Base-by-base conservation (phyloP, 2,329 filamentous ascomycete genomes). In the Fusarium sp. region DNA sequence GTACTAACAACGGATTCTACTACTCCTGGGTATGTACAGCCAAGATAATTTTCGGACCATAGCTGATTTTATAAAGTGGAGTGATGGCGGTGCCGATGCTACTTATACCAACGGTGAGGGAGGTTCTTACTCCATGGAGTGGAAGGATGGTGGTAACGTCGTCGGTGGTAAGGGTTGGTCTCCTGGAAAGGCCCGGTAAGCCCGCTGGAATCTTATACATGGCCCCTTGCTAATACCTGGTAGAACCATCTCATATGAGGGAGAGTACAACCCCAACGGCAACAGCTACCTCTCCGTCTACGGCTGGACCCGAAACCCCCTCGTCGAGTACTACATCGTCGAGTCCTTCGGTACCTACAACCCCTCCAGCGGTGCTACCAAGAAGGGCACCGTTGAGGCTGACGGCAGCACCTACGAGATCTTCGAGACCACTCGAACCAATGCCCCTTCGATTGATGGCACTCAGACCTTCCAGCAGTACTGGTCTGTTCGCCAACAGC, bases 381-480 rank as follows among this genome's bases (percentile, higher is more conserved):
- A 75, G 65, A 78, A 79, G 67, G 84, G 83, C 62, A 61, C 65
- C 36, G 34, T 68, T 12, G 71, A 79, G 28, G 78, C 84, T 65
- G 83, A 84, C 57, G 83, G 82, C 39, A 77, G 76, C 62, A 77
- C 76, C 38, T 85, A 85, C 77, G 80, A 83, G 50, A 79, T 85
- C 63, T 83, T 79, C 74, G 75, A 77, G 62, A 81, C 75, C 62
- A 81, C 77, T 15, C 81, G 83, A 26, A 78, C 78, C 70, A 85
- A 87, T 74, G 79, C 81, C 56, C 86, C 86, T 26, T 85, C 83
- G 50, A 87, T 88, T 62, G 77, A 84, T 30, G 87, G 87, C 34
- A 88, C 85, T 30, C 68, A 76, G 45, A 88, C 85, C 54, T 88
- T 89, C 78, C 80, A 85, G 78, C 87, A 89, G 81, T 89, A 84